Base-by-base conservation (phyloP, 1,284 basidiomycete species). In the Hymenochaete sp. region DNA sequence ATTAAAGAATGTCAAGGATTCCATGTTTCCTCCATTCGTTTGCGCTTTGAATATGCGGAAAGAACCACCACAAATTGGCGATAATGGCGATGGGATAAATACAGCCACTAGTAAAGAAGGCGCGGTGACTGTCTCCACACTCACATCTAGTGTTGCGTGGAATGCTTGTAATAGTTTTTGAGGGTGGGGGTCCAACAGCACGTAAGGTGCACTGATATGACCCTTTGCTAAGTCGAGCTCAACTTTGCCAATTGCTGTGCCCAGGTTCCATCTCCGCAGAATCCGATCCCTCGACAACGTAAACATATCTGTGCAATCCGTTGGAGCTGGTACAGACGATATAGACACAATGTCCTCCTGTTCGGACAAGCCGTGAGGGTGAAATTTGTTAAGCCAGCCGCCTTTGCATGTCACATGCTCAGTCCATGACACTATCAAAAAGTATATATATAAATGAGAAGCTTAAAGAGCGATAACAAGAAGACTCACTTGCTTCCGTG, bases 281-380 rank as follows among this genome's bases (percentile, higher is more conserved):
- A 82, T 83, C 46, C 83, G 75, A 65, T 96, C 91, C 47, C 90
- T 72, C n/a, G 91, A 91, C 39, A 96, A 72, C 1, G 90, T 83
- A 75, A 89, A 93, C 16, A 83, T 64, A 51, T 85, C 71, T 9
- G 72, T 73, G 47, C 82, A 68, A 55, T 87, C 79, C 31, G 81
- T 82, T 11, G 85, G 82, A 62, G 77, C 78, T 25, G 79, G 75
- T 58, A 79, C 72, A 40, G 76, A 77, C 3, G 81, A 72, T 24
- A 84, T 66, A 32, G 80, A 77, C 33, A 88, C 66, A 37, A 86
- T 77, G 50, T 80, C 74, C 14, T 63, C 9, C 78, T 72, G 9
- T 75, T 74, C 5, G 84, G 59, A 59, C 73, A 75, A 29, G 75
- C 54, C 14, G 67, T 71, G 61, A 88, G 85, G 22, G 64, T 67